Evolutionary conservation across 495 filamentous ascomycete genomes (phyloP).

Genomic region (Aeminium ludgeri): DNA sequence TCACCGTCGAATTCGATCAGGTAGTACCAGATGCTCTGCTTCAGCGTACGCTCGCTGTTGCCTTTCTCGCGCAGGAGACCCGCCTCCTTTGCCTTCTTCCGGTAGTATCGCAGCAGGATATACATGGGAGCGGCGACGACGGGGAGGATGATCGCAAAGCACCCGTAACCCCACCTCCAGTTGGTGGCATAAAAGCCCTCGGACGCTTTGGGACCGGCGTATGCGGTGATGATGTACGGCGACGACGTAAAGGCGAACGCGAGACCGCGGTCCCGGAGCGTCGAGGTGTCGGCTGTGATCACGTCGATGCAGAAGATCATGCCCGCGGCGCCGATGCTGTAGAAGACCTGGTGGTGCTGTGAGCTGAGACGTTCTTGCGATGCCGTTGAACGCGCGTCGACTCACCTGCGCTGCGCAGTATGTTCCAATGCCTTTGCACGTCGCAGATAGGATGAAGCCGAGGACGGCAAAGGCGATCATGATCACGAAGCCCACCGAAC

Average conservation of each 20-base stretch:
- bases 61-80: constrained; percentile 17
- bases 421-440: constrained; percentile 28
- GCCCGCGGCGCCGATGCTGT: constrained; percentile 22
- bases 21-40: constrained; percentile 11
- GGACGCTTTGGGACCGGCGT: constrained; percentile 32
- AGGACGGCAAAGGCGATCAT: constrained; percentile 11
- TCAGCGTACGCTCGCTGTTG: not conserved
- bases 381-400: not conserved
- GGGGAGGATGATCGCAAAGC: constrained; percentile 31
- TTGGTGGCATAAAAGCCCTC: constrained; percentile 29
- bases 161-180: constrained; percentile 41
- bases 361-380: not conserved
- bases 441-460: constrained; percentile 36
- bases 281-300: constrained; percentile 48
- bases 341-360: constrained; percentile 23
- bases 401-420: constrained; percentile 28
- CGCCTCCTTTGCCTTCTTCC: constrained; percentile 38
- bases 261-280: constrained; percentile 44
- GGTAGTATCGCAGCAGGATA: constrained; percentile 24
- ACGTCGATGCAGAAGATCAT: constrained; percentile 8
- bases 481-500: constrained; percentile 14
- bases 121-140: constrained; percentile 22
- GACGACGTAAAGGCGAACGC: constrained; percentile 45
- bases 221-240: constrained; percentile 49
- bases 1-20: constrained; percentile 7